phyloP scores from a whole-genome alignment of 352 stramenopile genomes.

The Albugo laibachii region DNA sequence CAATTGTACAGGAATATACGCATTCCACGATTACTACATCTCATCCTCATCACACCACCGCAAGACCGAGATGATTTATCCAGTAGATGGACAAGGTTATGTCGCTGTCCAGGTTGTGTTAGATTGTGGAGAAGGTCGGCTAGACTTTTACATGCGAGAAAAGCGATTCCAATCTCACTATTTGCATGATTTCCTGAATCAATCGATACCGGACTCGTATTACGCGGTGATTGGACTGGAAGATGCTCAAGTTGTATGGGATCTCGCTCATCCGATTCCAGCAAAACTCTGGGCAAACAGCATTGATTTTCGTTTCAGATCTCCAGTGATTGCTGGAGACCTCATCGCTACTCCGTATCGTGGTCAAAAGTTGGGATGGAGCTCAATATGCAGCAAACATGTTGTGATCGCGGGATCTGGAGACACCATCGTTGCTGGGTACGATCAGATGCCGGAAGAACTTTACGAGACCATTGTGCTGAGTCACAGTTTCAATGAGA shows the following conservation, averaged over 20 bases:
- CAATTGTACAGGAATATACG: too few relatives aligned
- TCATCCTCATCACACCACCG: too few relatives aligned
- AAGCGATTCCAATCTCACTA: constrained; percentile 13
- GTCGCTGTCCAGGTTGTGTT: constrained; percentile 4
- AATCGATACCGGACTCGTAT: constrained; percentile 10
- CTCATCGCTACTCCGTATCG: constrained; percentile 36
- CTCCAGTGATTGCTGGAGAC: constrained; percentile 34
- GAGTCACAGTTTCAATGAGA: constrained; percentile 13
- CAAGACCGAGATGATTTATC: too few relatives aligned
- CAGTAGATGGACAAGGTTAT: too few relatives aligned
- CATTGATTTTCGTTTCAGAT: constrained; percentile 30
- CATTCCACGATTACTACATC: too few relatives aligned
- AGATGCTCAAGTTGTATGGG: constrained; percentile 38
- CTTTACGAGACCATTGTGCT: constrained; percentile 33
- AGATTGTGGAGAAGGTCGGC: constrained; percentile 20
- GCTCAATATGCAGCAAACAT: constrained; percentile 25
- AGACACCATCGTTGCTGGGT: constrained; percentile 29
- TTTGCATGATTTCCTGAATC: not conserved
- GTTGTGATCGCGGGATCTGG: constrained; percentile 28
- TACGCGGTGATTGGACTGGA: constrained; percentile 37
- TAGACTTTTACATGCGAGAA: constrained; percentile 33
- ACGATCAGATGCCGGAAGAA: constrained; percentile 20
- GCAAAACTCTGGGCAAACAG: constrained; percentile 35
- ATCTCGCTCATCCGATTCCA: constrained; percentile 30
- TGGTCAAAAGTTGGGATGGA: constrained; percentile 34